Percentiles rank a stretch among this genome's conserved stretches.
Evolutionary conservation across 2,329 filamentous ascomycete species (phyloP).

Genomic region (Juglanconis juglandina): DNA sequence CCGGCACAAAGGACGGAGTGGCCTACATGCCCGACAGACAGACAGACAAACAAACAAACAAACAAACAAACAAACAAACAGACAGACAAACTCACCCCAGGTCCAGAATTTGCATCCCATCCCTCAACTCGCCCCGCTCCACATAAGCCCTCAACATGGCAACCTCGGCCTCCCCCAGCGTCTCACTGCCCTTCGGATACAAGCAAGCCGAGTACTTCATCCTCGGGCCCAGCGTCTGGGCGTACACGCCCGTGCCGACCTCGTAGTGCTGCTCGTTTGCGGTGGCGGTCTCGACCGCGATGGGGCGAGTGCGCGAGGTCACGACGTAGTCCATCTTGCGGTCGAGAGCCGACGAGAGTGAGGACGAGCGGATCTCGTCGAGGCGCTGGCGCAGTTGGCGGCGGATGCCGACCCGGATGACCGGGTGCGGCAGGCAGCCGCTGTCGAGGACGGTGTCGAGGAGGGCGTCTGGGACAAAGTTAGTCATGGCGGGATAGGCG

Average conservation of each 20-base stretch:
- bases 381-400: slow-evolving; percentile 62
- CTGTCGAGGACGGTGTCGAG: slow-evolving; percentile 58
- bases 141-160: slow-evolving; percentile 64
- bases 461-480: slow-evolving; percentile 5
- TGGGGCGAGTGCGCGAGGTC: slow-evolving; percentile 55
- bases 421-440: slow-evolving; percentile 59
- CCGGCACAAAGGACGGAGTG: background rate
- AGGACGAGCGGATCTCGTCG: slow-evolving; percentile 49
- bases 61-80: too few species aligned
- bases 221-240: slow-evolving; percentile 59
- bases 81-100: slow-evolving; percentile 45
- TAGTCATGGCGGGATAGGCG: background rate
- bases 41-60: too few species aligned
- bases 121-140: slow-evolving; percentile 53
- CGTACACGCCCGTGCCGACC: slow-evolving; percentile 63
- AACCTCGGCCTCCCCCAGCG: slow-evolving; percentile 62
- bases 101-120: slow-evolving; percentile 62
- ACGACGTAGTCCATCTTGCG: slow-evolving; percentile 64
- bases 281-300: slow-evolving; percentile 63
- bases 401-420: slow-evolving; percentile 64
- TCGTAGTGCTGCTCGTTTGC: slow-evolving; percentile 73
- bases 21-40: background rate
- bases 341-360: slow-evolving; percentile 49
- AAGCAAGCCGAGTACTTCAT: slow-evolving; percentile 72
- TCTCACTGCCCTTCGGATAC: slow-evolving; percentile 61